These are phyloP conservation scores for Arabidopsis arenosa DNA, from an alignment of 345 rosid genomes.

Conservation along the genomic window DNA sequence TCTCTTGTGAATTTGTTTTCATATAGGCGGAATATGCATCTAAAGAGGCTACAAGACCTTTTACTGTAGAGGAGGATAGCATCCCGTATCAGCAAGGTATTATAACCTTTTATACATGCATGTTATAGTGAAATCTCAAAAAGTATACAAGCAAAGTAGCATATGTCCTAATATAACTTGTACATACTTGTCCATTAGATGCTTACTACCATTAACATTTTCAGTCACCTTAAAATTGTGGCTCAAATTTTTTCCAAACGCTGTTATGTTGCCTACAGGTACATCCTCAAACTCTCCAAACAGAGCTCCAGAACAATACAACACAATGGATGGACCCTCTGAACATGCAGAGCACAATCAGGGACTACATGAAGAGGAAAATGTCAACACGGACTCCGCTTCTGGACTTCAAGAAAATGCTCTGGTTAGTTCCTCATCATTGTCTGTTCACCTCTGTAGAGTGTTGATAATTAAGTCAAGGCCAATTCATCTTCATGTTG, in stretches of 20 bases:
- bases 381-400: constrained; percentile 33
- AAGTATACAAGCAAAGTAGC: constrained; percentile 12
- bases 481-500: constrained; percentile 23
- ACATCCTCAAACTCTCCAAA: constrained; percentile 41
- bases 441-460: constrained; percentile 18
- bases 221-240: constrained; percentile 5
- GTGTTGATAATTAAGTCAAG: constrained; percentile 13
- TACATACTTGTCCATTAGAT: constrained; percentile 6
- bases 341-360: constrained; percentile 45
- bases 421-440: constrained; percentile 38
- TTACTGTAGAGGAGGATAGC: constrained; percentile 36
- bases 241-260: neutral
- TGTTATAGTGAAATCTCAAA: constrained; percentile 20
- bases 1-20: constrained; percentile 34
- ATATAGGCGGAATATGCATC: constrained; percentile 47
- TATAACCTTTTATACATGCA: constrained; percentile 26
- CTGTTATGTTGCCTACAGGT: constrained; percentile 47
- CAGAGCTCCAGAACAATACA: constrained; percentile 42
- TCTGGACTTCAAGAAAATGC: constrained; percentile 27
- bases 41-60: constrained; percentile 45
- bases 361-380: constrained; percentile 46
- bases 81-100: constrained; percentile 54
- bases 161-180: constrained; percentile 6
- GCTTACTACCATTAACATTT: neutral
- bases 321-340: constrained; percentile 39